phyloP scores from a whole-genome alignment of 2,329 filamentous ascomycete species.

The Trichocomaceae sp. region DNA sequence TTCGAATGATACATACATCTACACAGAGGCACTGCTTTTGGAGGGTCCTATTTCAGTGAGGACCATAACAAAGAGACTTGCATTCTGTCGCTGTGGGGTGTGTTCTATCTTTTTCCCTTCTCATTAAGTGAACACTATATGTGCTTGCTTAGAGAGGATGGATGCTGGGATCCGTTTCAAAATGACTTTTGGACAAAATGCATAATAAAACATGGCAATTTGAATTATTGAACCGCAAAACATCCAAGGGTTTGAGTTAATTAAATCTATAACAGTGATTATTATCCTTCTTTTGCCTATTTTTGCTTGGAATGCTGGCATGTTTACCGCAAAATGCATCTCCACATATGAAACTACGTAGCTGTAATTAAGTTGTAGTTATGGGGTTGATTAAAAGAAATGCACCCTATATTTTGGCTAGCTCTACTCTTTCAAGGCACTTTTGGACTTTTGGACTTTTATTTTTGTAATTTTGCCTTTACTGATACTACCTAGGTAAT shows the following conservation, averaged over 20 bases:
- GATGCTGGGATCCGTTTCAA: background rate
- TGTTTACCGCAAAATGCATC: background rate
- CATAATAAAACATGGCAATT: background rate
- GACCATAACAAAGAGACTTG: background rate
- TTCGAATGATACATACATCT: background rate
- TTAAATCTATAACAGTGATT: background rate
- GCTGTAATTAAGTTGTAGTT: background rate
- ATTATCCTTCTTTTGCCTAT: background rate
- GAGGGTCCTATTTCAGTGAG: background rate
- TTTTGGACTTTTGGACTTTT: too few species aligned
- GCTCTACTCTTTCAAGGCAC: too few species aligned
- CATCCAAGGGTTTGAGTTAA: background rate
- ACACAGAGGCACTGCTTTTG: background rate
- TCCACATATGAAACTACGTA: background rate
- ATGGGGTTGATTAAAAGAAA: too few species aligned
- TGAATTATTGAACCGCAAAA: background rate
- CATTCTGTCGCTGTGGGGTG: constrained; percentile 13
- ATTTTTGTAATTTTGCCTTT: background rate
- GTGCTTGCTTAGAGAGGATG: constrained; percentile 34
- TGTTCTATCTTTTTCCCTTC: constrained; percentile 25
- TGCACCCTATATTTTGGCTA: too few species aligned
- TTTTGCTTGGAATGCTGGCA: background rate
- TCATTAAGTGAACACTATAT: constrained; percentile 33
- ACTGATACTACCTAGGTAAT: background rate
- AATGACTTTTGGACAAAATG: background rate